These are phyloP conservation scores for Oldenlandia corymbosa DNA, from an alignment of 257 asterid species.

Conservation along the genomic window DNA sequence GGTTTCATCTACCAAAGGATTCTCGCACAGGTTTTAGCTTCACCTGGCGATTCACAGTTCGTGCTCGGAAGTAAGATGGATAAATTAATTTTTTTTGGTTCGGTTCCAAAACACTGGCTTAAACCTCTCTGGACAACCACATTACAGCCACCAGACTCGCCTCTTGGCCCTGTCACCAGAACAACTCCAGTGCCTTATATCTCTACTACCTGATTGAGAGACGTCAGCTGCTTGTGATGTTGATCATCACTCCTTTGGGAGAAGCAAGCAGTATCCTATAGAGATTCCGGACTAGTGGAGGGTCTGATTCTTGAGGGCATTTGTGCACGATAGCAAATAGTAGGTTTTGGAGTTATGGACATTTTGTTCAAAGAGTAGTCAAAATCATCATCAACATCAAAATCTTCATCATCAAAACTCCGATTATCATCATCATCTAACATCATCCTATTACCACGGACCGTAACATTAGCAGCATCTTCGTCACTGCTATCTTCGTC, in stretches of 20 bases:
- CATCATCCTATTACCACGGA: slow-evolving; percentile 29
- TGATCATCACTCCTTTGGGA: neutral
- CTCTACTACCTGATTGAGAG: neutral
- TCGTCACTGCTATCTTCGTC: slow-evolving; percentile 70
- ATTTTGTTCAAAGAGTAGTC: slow-evolving; percentile 49
- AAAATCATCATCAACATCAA: slow-evolving; percentile 55
- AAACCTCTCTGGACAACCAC: neutral
- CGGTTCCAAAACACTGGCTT: no score
- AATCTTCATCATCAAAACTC: slow-evolving; percentile 27
- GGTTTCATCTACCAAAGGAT: no score
- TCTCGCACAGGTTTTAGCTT: no score
- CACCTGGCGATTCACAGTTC: no score
- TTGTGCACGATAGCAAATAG: slow-evolving; percentile 25
- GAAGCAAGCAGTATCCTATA: slow-evolving; percentile 26
- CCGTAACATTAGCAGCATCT: slow-evolving; percentile 33
- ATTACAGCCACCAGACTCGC: neutral
- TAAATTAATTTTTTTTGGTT: no score
- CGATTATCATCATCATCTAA: slow-evolving; percentile 31
- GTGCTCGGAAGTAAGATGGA: no score
- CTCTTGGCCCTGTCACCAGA: neutral
- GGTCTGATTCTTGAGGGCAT: slow-evolving; percentile 92
- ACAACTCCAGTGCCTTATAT: neutral
- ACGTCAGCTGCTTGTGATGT: neutral
- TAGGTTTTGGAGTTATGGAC: slow-evolving; percentile 72
- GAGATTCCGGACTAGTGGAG: slow-evolving; percentile 72